Evolutionary conservation across 2,329 filamentous ascomycete species (phyloP), one percentile per base, ranked within the genome.

Genomic region (Cytospora piceicola): DNA sequence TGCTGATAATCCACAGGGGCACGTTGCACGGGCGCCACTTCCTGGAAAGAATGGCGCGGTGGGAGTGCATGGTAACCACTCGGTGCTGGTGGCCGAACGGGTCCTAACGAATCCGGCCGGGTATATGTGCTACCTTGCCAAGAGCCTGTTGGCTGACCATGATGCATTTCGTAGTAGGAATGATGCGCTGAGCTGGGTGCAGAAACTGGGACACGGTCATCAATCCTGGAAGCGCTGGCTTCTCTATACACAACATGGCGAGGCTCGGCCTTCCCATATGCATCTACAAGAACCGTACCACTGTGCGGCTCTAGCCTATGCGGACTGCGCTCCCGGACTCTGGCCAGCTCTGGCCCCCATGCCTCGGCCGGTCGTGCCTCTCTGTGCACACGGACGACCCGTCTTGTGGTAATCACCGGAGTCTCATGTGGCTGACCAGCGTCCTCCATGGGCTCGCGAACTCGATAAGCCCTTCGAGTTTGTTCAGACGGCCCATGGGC

Each of bases 381-480:
- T 57, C 60, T 61, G 17, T 54, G 59, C 17, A 65, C 52, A 39
- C 63, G 63, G n/a, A 68, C 56, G 27, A 68, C 39, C 12, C 66
- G 58, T 62, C 57, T 60, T 24, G 66, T 53, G 24, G 39, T 30
- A 17, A 58, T 24, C 11, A 54, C 32, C 15, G 66, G 51, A 63
- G n/a, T n/a, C 24, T 51, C 59, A 20, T 32, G 56, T 15, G 56
- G 11, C 17, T 39, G 51, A 39, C 34, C 56, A 27, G 29, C 22
- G 51, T 61, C 42, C 58, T 57, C 36, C 11, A 63, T 24, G 17
- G 67, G 61, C 22, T 68, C 67, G 42, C 67, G 64, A 24, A 61
- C 39, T 27, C 61, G 58, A 60, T 68, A 67, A 30, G 62, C 42
- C 49, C 65, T 56, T 42, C 54, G 61, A 9, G 51, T 27, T 17